A percentile compares a stretch with the other conserved stretches of the same genome.
These are phyloP conservation scores for Trametes sp. DNA, from an alignment of 1,284 basidiomycete species.

Conservation along the genomic window DNA sequence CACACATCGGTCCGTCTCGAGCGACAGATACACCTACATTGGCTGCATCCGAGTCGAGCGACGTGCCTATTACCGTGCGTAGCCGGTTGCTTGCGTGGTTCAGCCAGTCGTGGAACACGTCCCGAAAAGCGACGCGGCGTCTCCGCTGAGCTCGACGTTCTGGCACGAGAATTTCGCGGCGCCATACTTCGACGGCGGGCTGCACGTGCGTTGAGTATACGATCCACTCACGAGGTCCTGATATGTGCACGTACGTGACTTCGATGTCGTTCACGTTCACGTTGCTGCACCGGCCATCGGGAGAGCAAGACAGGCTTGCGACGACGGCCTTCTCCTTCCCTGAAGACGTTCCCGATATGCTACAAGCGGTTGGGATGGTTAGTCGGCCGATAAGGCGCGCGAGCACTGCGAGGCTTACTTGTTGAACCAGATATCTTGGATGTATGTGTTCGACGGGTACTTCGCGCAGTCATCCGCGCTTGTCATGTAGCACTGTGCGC, in stretches of 20 bases:
- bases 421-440: constrained; percentile 59
- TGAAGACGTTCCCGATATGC: constrained; percentile 65
- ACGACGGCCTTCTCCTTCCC: constrained; percentile 55
- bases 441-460: constrained; percentile 48
- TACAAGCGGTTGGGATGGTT: constrained; percentile 29
- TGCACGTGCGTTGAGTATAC: constrained; percentile 6
- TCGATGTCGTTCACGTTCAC: constrained; percentile 57
- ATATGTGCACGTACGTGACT: constrained; percentile 43
- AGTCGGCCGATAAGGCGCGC: background rate
- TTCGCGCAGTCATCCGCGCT: constrained; percentile 38
- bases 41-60: no score
- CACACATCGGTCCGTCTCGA: no score
- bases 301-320: constrained; percentile 64
- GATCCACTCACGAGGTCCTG: background rate
- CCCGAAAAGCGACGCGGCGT: constrained; percentile 41
- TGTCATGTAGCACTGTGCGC: constrained; percentile 52
- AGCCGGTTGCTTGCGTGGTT: no score
- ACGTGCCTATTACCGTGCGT: no score
- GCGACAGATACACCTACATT: background rate
- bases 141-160: constrained; percentile 44
- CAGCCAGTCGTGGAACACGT: constrained; percentile 39
- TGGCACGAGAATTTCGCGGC: constrained; percentile 42
- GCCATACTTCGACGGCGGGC: constrained; percentile 41
- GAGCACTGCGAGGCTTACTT: constrained; percentile 42
- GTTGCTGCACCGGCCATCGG: constrained; percentile 54